phyloP scores from a whole-genome alignment of 2,329 filamentous ascomycete species.

The Penicillium sp. region DNA sequence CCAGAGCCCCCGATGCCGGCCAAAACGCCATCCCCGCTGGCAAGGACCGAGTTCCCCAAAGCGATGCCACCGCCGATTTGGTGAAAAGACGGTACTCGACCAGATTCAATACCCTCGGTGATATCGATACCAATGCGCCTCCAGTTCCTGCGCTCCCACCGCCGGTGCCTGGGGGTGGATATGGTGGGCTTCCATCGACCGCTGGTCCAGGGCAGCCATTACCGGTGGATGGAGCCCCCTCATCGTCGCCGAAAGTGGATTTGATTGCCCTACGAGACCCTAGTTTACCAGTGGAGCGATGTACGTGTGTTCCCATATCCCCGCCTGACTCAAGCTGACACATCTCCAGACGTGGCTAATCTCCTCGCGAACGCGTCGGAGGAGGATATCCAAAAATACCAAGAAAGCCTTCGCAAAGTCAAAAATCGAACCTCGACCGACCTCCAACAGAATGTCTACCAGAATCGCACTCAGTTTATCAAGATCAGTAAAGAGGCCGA shows the following conservation, averaged over 20 bases:
- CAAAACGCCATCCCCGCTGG: conserved; percentile 29
- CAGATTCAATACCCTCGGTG: conserved; percentile 75
- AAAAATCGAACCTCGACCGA: conserved; percentile 78
- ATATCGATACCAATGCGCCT: conserved; percentile 66
- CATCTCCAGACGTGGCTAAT: conserved; percentile 49
- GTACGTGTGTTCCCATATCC: conserved; percentile 45
- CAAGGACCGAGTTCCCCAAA: conserved; percentile 45
- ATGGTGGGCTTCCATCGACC: background rate
- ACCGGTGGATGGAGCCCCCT: conserved; percentile 54
- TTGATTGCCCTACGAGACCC: conserved; percentile 76
- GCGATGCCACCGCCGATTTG: conserved; percentile 68
- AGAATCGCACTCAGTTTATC: conserved; percentile 97
- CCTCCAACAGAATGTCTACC: conserved; percentile 91
- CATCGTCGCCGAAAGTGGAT: conserved; percentile 66
- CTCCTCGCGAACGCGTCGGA: conserved; percentile 83
- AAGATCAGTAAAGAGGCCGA: conserved; percentile 99
- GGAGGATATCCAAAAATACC: conserved; percentile 80
- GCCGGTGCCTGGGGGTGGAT: conserved; percentile 52
- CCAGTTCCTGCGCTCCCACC: conserved; percentile 67
- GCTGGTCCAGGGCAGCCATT: conserved; percentile 17
- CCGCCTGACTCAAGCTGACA: conserved; percentile 12
- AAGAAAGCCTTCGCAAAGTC: conserved; percentile 70
- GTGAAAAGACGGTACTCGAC: conserved; percentile 95
- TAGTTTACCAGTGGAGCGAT: conserved; percentile 75
- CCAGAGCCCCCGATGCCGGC: conserved; percentile 37